phyloP scores from a whole-genome alignment of 169 alveolate genomes.

The Condylostoma magnum region DNA sequence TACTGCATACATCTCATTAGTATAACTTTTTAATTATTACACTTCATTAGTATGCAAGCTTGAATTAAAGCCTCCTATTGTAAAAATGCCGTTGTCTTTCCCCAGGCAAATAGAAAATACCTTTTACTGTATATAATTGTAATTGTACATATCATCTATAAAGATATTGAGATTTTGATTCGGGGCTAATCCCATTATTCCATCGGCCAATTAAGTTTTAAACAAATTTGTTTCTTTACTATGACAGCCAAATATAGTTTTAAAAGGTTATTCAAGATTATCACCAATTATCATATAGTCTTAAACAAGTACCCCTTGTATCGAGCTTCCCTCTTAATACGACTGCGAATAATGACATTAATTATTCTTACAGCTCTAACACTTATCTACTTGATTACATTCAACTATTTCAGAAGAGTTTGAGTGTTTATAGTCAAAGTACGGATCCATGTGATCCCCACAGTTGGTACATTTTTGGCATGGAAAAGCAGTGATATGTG shows the following conservation, averaged over 20 bases:
- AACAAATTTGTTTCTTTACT: slow-evolving; percentile 75
- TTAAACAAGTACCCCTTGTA: slow-evolving; percentile 64
- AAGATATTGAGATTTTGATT: slow-evolving; percentile 40
- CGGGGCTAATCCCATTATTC: slow-evolving; percentile 78
- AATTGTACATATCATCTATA: slow-evolving; percentile 35
- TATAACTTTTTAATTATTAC: slow-evolving; percentile 20
- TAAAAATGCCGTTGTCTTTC: slow-evolving; percentile 55
- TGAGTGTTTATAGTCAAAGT: slow-evolving; percentile 11
- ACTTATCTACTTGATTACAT: slow-evolving; percentile 16
- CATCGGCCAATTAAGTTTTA: slow-evolving; percentile 81
- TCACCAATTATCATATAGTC: slow-evolving; percentile 69
- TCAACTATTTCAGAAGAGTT: neutral
- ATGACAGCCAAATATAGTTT: slow-evolving; percentile 75
- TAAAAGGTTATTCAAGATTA: slow-evolving; percentile 24
- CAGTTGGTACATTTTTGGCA: slow-evolving; percentile 29
- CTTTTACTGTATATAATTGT: slow-evolving; percentile 20
- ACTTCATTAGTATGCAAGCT: slow-evolving; percentile 19
- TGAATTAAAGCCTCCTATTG: slow-evolving; percentile 60
- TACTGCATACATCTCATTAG: slow-evolving; percentile 25
- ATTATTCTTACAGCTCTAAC: slow-evolving; percentile 34
- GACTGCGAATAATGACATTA: slow-evolving; percentile 63
- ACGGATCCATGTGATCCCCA: slow-evolving; percentile 30
- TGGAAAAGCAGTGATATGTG: slow-evolving; percentile 33
- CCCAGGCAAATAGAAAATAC: slow-evolving; percentile 68
- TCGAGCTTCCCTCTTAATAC: slow-evolving; percentile 83